A percentile compares a stretch with the other conserved stretches of the same genome.
phyloP scores from a whole-genome alignment of 768 basidiomycete genomes.

The Macrolepiota fuliginosa region DNA sequence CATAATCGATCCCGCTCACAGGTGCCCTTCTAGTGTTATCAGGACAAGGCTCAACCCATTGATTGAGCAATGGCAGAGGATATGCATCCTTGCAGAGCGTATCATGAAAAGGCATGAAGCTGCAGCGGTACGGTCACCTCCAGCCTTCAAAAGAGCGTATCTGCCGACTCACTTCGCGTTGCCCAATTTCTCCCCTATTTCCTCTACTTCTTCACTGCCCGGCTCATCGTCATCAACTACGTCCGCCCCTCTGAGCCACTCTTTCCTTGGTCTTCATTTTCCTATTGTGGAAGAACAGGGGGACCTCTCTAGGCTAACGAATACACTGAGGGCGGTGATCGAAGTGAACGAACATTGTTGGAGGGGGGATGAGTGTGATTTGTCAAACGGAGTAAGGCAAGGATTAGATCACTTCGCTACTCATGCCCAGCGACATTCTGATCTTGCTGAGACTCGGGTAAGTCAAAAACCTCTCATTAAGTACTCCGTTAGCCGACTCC shows the following conservation, averaged over 20 bases:
- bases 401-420: conserved; percentile 68
- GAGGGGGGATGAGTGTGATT: conserved; percentile 79
- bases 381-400: conserved; percentile 72
- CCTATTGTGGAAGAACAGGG: conserved; percentile 49
- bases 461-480: conserved; percentile 20
- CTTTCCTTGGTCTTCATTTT: conserved; percentile 26
- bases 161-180: conserved; percentile 71
- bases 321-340: conserved; percentile 73
- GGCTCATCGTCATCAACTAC: conserved; percentile 28
- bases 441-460: conserved; percentile 72
- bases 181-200: conserved; percentile 41
- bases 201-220: conserved; percentile 32
- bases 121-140: conserved; percentile 78
- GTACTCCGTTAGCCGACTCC: conserved; percentile 4
- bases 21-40: conserved; percentile 51
- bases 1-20: conserved; percentile 10
- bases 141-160: conserved; percentile 61
- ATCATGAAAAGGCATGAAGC: conserved; percentile 88
- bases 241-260: conserved; percentile 30
- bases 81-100: conserved; percentile 84
- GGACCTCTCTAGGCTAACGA: conserved; percentile 79
- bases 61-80: conserved; percentile 90
- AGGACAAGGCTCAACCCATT: conserved; percentile 71
- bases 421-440: conserved; percentile 70
- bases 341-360: conserved; percentile 83